phyloP scores from a whole-genome alignment of 805 yeast species.

The Saturnispora sanitii region DNA sequence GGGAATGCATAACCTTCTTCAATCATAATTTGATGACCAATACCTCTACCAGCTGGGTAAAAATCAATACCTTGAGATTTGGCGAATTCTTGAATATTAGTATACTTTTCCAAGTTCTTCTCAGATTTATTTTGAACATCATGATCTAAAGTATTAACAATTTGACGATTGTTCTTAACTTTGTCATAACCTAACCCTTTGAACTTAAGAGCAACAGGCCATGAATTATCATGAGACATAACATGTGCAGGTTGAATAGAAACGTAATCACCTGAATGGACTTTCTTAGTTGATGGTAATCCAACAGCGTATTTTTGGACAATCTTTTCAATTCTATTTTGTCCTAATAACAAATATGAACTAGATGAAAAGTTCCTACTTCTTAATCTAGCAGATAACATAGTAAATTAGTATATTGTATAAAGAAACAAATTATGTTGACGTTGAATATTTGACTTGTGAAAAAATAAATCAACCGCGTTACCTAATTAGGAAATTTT shows the following conservation, averaged over 20 bases:
- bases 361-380: slow-evolving; percentile 4
- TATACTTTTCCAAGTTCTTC: slow-evolving; percentile 79
- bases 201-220: slow-evolving; percentile 98
- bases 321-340: slow-evolving; percentile 90
- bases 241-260: slow-evolving; percentile 93
- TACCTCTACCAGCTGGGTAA: slow-evolving; percentile 98
- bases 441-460: no score
- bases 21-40: slow-evolving; percentile 98
- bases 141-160: slow-evolving; percentile 94
- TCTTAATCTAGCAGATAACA: slow-evolving; percentile 1
- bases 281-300: slow-evolving; percentile 61
- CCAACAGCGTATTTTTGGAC: slow-evolving; percentile 92
- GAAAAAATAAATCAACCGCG: slow-evolving; percentile 5
- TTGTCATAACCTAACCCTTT: slow-evolving; percentile 86
- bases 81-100: slow-evolving; percentile 84
- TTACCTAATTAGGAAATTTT: slow-evolving; percentile 7
- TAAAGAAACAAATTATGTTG: no score
- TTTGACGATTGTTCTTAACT: slow-evolving; percentile 79
- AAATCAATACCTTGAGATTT: slow-evolving; percentile 86
- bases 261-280: slow-evolving; percentile 88
- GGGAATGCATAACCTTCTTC: slow-evolving; percentile 99
- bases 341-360: slow-evolving; percentile 35
- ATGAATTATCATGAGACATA: slow-evolving; percentile 98
- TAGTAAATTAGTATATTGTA: no score
- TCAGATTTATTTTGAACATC: slow-evolving; percentile 93